Base-by-base conservation (phyloP, 176 grass and related monocot genomes). In the Phyllostachys edulis region DNA sequence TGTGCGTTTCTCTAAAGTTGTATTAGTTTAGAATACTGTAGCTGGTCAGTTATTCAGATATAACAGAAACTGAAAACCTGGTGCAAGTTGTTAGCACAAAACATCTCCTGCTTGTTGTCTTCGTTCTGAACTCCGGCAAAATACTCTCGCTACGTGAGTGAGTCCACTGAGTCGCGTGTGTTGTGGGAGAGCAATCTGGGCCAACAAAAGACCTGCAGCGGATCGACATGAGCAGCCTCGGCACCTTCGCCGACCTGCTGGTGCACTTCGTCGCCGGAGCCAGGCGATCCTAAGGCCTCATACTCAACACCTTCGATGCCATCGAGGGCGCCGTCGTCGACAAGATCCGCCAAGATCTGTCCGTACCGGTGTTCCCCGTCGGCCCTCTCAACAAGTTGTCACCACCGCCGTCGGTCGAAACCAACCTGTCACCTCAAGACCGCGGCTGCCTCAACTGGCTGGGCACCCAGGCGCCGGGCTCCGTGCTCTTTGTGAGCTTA, bases 261-360 rank as follows among this genome's bases (percentile, higher is more conserved):
- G 8, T 1, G 38, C 26, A 73, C 11, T 37, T 3, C 3, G 57
- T 84, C 12, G 70, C 36, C 3, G 71, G 29, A 18, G 42, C 69
- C 0, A 24, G 41, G 9, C 54, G 10, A 14, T 82, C 80, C 38
- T 46, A 39, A 2, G 51, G 52, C 2, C 80, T 73, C 55, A 73
- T 83, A 10, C 21, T 83, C 70, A 84, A 84, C 81, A 84, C 82
- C 27, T 40, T 75, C 2, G 9, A 75, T 0, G 45, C 46, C 34
- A 51, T 84, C 4, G 82, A 84, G 61, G 34, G 36, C 5, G 5
- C 13, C 1, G 7, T 66, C 14, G 32, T 84, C 15, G 2, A 4
- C 45, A 38, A 1, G 45, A 84, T 84, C 82, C 71, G 46, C 1
- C 1, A 67, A 5, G 60, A 66, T 2, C 9, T 76, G 14, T 40